Base-by-base conservation (phyloP, 2,329 filamentous ascomycete species). In the Fusarium scirpi region DNA sequence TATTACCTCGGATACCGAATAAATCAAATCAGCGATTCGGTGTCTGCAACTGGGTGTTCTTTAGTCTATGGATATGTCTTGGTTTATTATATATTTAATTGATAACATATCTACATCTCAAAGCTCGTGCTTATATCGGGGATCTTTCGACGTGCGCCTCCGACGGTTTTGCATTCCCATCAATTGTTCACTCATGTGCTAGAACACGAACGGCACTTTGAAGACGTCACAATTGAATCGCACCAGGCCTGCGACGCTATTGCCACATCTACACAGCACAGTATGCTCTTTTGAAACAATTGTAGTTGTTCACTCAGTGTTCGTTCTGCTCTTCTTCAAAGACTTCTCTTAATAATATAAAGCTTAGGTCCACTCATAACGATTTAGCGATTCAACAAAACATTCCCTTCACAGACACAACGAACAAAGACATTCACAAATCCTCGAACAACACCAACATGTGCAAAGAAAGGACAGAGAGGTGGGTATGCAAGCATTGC, bases 291-390 rank as follows among this genome's bases (percentile, higher is more conserved):
- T n/a, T n/a, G n/a, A n/a, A n/a, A n/a, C n/a, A n/a, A n/a, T 4
- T 38, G 34, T 7, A n/a, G 10, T 38, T 38, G 10, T 38, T 38
- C 34, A 38, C 5, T 1, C 2, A n/a, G 4, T 38, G 34, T 38
- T 38, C 18, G 18, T n/a, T 2, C 9, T n/a, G 3, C 18, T n/a
- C 18, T 38, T 11, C 10, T 4, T 38, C 34, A n/a, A n/a, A 38
- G 18, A n/a, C 18, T 11, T 4, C 1, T 4, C 34, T n/a, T 3
- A 7, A 12, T 2, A 2, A n/a, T n/a, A 38, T 38, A n/a, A 38
- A 38, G 1, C 18, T 18, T 1, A 38, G 0, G 10, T 1, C 1
- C 6, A 10, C 18, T 38, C 34, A 1, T 11, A 7, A 5, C 0
- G 2, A 0, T 7, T 0, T 38, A 7, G 18, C 18, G 18, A 12